A percentile compares a stretch with the other conserved stretches of the same genome.
Evolutionary conservation across 1,284 basidiomycete genomes (phyloP).

Genomic region (Rhodofomes roseus): DNA sequence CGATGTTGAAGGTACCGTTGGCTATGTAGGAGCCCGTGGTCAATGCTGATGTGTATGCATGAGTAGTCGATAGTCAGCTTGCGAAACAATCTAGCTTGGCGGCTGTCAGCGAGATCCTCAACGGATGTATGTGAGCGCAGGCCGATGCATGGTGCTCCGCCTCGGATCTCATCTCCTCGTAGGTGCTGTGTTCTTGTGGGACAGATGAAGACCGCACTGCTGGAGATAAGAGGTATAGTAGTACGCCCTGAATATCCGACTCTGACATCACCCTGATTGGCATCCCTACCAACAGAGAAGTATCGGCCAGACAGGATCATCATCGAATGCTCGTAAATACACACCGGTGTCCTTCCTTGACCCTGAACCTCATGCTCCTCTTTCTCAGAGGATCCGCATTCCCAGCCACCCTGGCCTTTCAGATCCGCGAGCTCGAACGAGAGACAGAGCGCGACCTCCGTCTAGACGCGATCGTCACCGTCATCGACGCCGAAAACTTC

Average conservation of each 20-base stretch:
- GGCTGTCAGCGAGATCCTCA: slow-evolving; percentile 87
- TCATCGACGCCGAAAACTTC: slow-evolving; percentile 89
- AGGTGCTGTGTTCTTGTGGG: slow-evolving; percentile 92
- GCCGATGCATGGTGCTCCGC: background rate
- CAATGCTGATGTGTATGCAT: background rate
- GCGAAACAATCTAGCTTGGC: slow-evolving; percentile 79
- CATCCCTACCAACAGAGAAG: slow-evolving; percentile 51
- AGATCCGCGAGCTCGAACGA: slow-evolving; percentile 82
- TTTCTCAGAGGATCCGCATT: slow-evolving; percentile 75
- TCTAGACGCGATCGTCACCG: slow-evolving; percentile 86
- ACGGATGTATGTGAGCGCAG: slow-evolving; percentile 79
- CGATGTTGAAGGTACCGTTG: slow-evolving; percentile 63
- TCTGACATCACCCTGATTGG: background rate
- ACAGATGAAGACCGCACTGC: slow-evolving; percentile 83
- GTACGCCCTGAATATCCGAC: background rate
- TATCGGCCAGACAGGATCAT: slow-evolving; percentile 85
- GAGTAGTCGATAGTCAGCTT: slow-evolving; percentile 80
- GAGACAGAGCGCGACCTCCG: slow-evolving; percentile 73
- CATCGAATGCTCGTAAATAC: slow-evolving; percentile 83
- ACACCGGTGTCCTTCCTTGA: background rate
- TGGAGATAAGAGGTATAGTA: slow-evolving; percentile 74
- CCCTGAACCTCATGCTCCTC: background rate
- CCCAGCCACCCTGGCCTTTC: slow-evolving; percentile 87
- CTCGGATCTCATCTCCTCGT: background rate
- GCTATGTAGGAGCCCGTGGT: background rate